Evolutionary conservation across 148 eudicot genomes (phyloP), one percentile per base, ranked within the genome.

Genomic region (Pharnaceum exiguum): DNA sequence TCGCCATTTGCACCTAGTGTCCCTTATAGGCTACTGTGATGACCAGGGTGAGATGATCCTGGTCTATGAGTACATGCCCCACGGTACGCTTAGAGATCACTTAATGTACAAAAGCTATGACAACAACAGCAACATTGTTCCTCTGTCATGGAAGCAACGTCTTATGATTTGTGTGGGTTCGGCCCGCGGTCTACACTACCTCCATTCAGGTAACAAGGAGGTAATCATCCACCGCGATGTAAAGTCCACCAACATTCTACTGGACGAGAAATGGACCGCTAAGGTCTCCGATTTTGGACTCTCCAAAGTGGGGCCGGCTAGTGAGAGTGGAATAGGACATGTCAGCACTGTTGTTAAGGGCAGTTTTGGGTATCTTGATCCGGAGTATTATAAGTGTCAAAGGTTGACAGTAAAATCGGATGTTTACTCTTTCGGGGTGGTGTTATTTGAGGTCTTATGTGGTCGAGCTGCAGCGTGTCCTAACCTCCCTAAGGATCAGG

Each of bases 341-440:
- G 62, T 79, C 29, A 79, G 75, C 73, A 79, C 80, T 0, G 46
- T 21, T 8, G 84, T 73, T 30, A 82, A 82, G 32, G 87, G 83
- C 0, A 78, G 75, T 36, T 6, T 71, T 10, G 83, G 83, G 32
- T 78, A 78, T 24, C 42, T 78, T 3, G 87, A 78, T 46, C 83
- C 87, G 0, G 76, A 82, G 47, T 82, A 82, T 31, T 75, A 57
- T 22, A 37, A 45, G 30, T 44, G 61, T 3, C 75, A 66, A 13
- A 77, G 65, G 33, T 23, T 82, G 23, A 82, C 81, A 0, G 73
- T 57, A 24, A 82, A 75, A 13, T 82, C 83, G 0, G 83, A 78
- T 15, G 79, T 78, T 10, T 82, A 72, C 40, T 78, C 83, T 0
- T 82, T 78, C 10, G 83, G 83, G 2, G 83, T 82, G 19, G 79